Evolutionary conservation across 306 rosid species (phyloP), one percentile per base, ranked within the genome.

Genomic region (Trifolium subterraneum): DNA sequence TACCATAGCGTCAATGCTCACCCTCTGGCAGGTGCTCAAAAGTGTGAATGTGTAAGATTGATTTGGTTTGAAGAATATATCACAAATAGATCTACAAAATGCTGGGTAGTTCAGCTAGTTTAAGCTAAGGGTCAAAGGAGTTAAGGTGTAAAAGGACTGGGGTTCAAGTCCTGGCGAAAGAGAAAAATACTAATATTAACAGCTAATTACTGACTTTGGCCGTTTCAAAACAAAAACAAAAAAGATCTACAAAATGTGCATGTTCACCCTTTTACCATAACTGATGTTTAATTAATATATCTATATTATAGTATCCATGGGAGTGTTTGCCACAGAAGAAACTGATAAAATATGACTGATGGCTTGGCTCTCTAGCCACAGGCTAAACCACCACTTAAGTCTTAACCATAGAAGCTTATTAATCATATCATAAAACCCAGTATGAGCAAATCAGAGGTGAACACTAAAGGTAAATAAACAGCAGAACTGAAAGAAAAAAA

Each of bases 31-130:
- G 7, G 39, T 71, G 47, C 29, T 47, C 51, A 42, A 58, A 52
- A 38, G 56, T 38, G 47, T 41, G 23, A 35, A 29, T 38, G 14
- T 35, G 45, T 22, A 38, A 38, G 38, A 39, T 66, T 63, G 35
- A 70, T 56, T 29, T 55, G 51, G 70, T 45, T 52, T 36, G 69
- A 38, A 72, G 61, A 67, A 71, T 60, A 48, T 52, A 67, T 61
- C 54, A 23, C 47, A 59, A 48, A 67, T 14, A 71, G 52, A 52
- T 55, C 33, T 29, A 29, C 33, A 29, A 29, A 29, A 29, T 29
- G 33, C 0, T 29, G 33, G 33, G 33, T 29, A 29, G 33, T 6
- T 29, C 33, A 29, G 4, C 33, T 29, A 29, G 33, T 29, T 29
- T 29, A 1, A 29, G 33, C 33, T 29, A 29, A 29, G 33, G 33